phyloP scores from a whole-genome alignment of 257 asterid species.

The Lantana camara region DNA sequence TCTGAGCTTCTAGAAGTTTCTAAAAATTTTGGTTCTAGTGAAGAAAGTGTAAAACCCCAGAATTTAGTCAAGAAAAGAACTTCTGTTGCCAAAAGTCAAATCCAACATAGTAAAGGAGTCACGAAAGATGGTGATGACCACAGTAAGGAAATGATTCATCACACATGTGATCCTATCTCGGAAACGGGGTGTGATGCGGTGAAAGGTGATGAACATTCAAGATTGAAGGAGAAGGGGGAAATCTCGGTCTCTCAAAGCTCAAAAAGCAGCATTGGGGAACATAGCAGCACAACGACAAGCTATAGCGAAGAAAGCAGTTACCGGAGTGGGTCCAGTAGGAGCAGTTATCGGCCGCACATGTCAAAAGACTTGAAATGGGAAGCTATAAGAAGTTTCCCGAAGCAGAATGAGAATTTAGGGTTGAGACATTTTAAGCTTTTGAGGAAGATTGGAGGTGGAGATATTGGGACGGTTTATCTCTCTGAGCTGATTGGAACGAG shows the following conservation, averaged over 20 bases:
- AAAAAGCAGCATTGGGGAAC: conserved; percentile 63
- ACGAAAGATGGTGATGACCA: conserved; percentile 20
- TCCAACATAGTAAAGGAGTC: conserved; percentile 28
- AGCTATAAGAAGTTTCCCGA: conserved; percentile 53
- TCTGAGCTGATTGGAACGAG: conserved; percentile 62
- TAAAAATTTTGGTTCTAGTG: conserved; percentile 34
- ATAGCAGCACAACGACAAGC: conserved; percentile 68
- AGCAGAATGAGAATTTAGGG: conserved; percentile 47
- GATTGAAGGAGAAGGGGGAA: conserved; percentile 56
- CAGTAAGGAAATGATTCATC: conserved; percentile 29
- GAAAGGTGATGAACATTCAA: conserved; percentile 44
- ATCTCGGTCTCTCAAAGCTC: conserved; percentile 53
- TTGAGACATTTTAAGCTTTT: conserved; percentile 58
- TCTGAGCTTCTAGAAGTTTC: conserved; percentile 31
- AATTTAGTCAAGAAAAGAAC: conserved; percentile 34
- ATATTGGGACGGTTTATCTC: conserved; percentile 63
- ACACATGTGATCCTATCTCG: conserved; percentile 34
- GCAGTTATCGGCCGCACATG: conserved; percentile 68
- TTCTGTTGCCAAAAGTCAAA: conserved; percentile 23
- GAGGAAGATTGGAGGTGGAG: conserved; percentile 64
- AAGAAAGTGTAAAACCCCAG: conserved; percentile 42
- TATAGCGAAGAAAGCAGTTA: conserved; percentile 61
- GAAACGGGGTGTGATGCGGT: conserved; percentile 37
- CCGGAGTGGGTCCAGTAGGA: conserved; percentile 48
- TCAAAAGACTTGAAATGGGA: conserved; percentile 72